phyloP scores from a whole-genome alignment of 75 land plant species.

The Pinus tabuliformis region DNA sequence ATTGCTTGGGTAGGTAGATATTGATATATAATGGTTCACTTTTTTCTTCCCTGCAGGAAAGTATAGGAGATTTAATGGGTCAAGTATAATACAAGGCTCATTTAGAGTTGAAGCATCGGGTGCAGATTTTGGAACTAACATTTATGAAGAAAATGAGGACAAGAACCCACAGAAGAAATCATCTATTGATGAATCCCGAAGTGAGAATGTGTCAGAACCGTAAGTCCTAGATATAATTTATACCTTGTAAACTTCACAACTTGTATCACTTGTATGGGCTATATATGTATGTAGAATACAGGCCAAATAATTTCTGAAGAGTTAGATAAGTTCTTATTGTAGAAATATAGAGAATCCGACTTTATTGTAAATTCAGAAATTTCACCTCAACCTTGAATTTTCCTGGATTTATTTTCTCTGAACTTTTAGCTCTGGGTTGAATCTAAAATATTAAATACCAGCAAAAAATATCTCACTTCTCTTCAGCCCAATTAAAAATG shows the following conservation, averaged over 20 bases:
- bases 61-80: background rate
- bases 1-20: background rate
- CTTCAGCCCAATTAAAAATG: too few relatives aligned
- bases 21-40: background rate
- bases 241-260: background rate
- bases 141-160: conserved; percentile 28
- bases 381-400: too few relatives aligned
- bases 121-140: conserved; percentile 46
- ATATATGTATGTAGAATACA: background rate
- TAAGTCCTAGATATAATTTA: conserved; percentile 15
- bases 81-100: background rate
- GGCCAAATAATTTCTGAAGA: too few relatives aligned
- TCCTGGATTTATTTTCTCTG: too few relatives aligned
- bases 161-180: conserved; percentile 17
- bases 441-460: too few relatives aligned
- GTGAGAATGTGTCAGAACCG: conserved; percentile 22
- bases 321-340: too few relatives aligned
- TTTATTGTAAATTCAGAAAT: too few relatives aligned
- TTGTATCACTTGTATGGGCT: background rate
- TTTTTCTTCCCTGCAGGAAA: conserved; percentile 12
- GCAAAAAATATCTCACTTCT: too few relatives aligned
- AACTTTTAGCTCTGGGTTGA: too few relatives aligned
- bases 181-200: conserved; percentile 1
- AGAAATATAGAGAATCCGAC: too few relatives aligned
- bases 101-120: conserved; percentile 40